phyloP scores from a whole-genome alignment of 2,329 filamentous ascomycete genomes.

The Trichoderma sp. region DNA sequence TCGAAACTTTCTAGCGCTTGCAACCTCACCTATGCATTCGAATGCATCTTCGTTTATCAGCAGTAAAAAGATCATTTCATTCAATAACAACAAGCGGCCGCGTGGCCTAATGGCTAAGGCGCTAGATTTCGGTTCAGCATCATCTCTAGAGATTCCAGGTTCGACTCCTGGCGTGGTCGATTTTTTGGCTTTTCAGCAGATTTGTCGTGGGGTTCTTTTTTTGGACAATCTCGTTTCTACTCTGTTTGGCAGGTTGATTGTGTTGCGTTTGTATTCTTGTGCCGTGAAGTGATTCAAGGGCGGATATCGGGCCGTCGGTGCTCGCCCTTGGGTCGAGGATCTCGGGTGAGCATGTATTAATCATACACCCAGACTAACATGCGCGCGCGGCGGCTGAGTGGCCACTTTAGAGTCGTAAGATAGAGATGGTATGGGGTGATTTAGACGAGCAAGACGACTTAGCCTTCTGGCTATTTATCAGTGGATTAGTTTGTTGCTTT shows the following conservation, averaged over 20 bases:
- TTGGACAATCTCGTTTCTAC: background rate
- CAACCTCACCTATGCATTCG: no score
- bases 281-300: background rate
- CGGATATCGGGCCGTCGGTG: constrained; percentile 25
- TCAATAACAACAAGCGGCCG: constrained; percentile 32
- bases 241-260: background rate
- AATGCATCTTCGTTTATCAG: no score
- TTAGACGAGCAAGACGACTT: background rate
- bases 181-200: constrained; percentile 9
- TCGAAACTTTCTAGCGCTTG: no score
- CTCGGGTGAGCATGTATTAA: constrained; percentile 12
- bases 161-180: constrained; percentile 45
- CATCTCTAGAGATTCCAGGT: constrained; percentile 44
- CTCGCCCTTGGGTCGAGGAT: background rate
- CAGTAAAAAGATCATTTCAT: no score
- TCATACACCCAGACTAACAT: background rate
- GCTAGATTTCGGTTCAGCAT: constrained; percentile 41
- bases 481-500: background rate
- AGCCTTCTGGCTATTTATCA: background rate
- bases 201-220: background rate
- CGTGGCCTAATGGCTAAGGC: constrained; percentile 46
- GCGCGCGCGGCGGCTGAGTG: constrained; percentile 10
- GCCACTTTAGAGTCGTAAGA: background rate
- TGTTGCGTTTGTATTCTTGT: background rate
- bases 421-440: background rate